Evolutionary conservation across 2,329 filamentous ascomycete genomes (phyloP), one percentile per base, ranked within the genome.

Genomic region (Scopulariopsis brevicaulis): DNA sequence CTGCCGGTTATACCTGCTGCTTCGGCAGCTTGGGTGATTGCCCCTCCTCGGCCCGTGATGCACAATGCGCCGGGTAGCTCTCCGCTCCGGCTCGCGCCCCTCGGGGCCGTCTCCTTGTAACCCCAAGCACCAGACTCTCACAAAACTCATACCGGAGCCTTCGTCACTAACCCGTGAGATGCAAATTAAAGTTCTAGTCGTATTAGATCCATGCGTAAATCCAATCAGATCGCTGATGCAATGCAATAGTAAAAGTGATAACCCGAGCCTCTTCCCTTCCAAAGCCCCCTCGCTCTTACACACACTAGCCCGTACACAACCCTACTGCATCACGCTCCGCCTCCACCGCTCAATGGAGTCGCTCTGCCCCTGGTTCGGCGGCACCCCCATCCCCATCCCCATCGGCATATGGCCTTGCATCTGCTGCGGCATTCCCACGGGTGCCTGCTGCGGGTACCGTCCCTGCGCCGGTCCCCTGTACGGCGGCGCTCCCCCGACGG

Each of bases 341-440:
- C 40, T 46, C 40, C 40, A 46, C 40, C 40, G 40, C 18, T 46
- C 40, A 18, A 46, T 46, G 3, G 40, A 46, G 40, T 46, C 40
- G 40, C 40, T 46, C n/a, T 15, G 40, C 14, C 11, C 40, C 40
- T 46, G 40, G 18, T 46, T 46, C 37, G 61, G 28, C 18, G n/a
- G 37, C 58, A 62, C 58, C 25, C 58, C 60, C 48, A 54, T 60
- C 22, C 35, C 48, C 59, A 62, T 59, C 34, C 58, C 60, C 48
- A 54, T 59, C 22, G 34, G 52, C 58, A 58, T 59, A 2, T 59
- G 57, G 37, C n/a, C n/a, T n/a, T n/a, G 57, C 50, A 60, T 55
- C 53, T 60, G 65, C 63, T 65, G 64, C 22, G 60, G 62, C 55
- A 62, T 59, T 55, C 61, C 65, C 63, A 69, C 66, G 25, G 57